Base-by-base conservation (phyloP, 768 basidiomycete species). In the Pulveroboletus sp. region DNA sequence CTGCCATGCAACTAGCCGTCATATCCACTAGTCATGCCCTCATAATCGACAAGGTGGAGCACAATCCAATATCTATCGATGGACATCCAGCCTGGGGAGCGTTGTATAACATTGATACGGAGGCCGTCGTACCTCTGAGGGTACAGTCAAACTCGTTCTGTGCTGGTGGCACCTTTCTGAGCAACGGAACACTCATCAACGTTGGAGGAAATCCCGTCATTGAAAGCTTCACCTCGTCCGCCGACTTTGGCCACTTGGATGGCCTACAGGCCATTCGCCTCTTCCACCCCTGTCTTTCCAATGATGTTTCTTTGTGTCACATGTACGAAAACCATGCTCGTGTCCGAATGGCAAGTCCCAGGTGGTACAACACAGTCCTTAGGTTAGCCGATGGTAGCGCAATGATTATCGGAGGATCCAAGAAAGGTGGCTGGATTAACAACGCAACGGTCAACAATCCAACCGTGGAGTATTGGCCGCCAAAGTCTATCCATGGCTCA, bases 91-190 rank as follows among this genome's bases (percentile, higher is more conserved):
- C 89, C 12, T 92, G 90, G 89, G 86, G 75, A 0, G 84, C 84
- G 8, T 64, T 92, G 17, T 90, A 84, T 65, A 80, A 89, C 62
- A 70, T 92, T 37, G 60, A 77, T 24, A 82, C 82, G 11, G 78
- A 87, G 57, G 73, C 73, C 5, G 69, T 86, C 53, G 79, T 66
- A 36, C 82, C 86, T 49, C 72, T 92, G 24, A 59, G 71, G 33
- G 75, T 90, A 66, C 71, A 79, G 57, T 89, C 89, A 5, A 90
- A 92, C 61, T 90, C 90, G 20, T 92, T 92, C 69, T 92, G 90
- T 61, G 90, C 90, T 9, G 86, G 90, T 27, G 90, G 90, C 11
- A 75, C 81, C 4, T 90, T 90, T 62, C 68, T 91, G 7, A 65
- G 82, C 20, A 89, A 92, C 50, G 90, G 90, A 5, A 86, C 87